phyloP scores from a whole-genome alignment of 2,329 filamentous ascomycete genomes.

The Lachnum nothofagi region DNA sequence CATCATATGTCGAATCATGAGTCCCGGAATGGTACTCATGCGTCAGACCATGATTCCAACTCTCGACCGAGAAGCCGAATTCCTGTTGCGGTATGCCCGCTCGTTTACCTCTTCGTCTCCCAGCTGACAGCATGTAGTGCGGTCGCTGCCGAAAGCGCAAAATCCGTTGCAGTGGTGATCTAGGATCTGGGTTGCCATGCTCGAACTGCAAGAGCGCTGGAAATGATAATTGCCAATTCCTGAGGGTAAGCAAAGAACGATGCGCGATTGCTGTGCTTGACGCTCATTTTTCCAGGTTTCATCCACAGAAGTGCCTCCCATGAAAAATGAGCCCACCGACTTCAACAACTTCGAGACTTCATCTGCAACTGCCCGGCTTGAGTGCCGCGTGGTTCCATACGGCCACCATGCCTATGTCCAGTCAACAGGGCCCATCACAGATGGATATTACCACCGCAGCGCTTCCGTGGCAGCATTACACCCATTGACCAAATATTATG shows the following conservation, averaged over 20 bases:
- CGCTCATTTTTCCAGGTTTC: constrained; percentile 24
- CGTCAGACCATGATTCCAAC: constrained; percentile 22
- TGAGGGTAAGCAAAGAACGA: constrained; percentile 55
- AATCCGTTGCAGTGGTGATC: constrained; percentile 88
- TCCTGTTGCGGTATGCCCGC: constrained; percentile 43
- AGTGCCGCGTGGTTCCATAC: constrained; percentile 22
- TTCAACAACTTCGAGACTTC: constrained; percentile 23
- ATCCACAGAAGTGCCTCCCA: constrained; percentile 23
- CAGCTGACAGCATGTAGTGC: constrained; percentile 53
- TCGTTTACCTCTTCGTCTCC: constrained; percentile 9
- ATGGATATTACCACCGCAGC: constrained; percentile 18
- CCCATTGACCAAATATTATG: constrained; percentile 19
- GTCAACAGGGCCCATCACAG: constrained; percentile 8
- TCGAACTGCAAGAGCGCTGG: constrained; percentile 75
- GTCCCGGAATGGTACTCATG: constrained; percentile 18
- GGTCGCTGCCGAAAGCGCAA: constrained; percentile 86
- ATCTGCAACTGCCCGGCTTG: constrained; percentile 22
- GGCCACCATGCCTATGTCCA: constrained; percentile 17
- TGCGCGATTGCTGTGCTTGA: background rate
- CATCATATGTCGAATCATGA: constrained; percentile 20
- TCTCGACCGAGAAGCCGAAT: constrained; percentile 39
- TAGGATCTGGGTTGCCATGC: constrained; percentile 69
- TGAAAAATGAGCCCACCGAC: constrained; percentile 23
- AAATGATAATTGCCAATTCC: constrained; percentile 67
- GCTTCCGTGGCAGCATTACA: constrained; percentile 17